A percentile compares a stretch with the other conserved stretches of the same genome.
Conservation (phyloP, 805 yeast genomes). For the Metschnikowia noctiluminum region DNA sequence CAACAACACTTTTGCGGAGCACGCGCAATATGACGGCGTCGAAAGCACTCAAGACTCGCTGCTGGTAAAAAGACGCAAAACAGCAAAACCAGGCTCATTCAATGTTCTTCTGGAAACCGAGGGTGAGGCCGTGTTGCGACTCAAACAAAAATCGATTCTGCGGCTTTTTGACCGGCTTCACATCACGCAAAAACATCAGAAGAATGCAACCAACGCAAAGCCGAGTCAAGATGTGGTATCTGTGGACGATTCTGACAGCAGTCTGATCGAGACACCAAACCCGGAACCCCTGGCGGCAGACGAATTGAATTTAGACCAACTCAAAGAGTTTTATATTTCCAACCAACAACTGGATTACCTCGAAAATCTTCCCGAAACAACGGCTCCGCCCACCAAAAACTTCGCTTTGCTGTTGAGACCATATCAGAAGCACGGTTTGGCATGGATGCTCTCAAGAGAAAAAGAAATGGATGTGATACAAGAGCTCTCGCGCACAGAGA, state of each 20-base stretch:
- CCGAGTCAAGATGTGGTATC: constrained; percentile 1
- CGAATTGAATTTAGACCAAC: constrained; percentile 63
- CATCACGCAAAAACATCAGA: constrained; percentile 13
- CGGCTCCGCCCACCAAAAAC: constrained; percentile 43
- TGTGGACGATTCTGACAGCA: constrained; percentile 3
- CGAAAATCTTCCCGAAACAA: constrained; percentile 59
- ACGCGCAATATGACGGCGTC: constrained; percentile 6
- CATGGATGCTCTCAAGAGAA: constrained; percentile 88
- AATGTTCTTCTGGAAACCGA: constrained; percentile 45
- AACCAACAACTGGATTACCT: constrained; percentile 60
- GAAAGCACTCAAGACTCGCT: constrained; percentile 2
- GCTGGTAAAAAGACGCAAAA: constrained; percentile 21
- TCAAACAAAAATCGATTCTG: constrained; percentile 53
- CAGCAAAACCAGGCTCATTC: constrained; percentile 16
- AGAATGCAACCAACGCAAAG: neutral
- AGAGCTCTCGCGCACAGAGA: constrained; percentile 21
- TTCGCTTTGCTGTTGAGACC: constrained; percentile 61
- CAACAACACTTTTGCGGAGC: constrained; percentile 31
- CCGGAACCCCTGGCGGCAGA: constrained; percentile 26
- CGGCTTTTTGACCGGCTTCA: constrained; percentile 52
- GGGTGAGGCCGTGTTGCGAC: constrained; percentile 48
- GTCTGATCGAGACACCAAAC: neutral
- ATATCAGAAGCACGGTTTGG: constrained; percentile 80
- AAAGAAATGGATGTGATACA: constrained; percentile 51
- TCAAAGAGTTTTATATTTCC: constrained; percentile 70